Evolutionary conservation across 768 basidiomycete genomes (phyloP), one percentile per base, ranked within the genome.

Genomic region (Leccinum boreale): DNA sequence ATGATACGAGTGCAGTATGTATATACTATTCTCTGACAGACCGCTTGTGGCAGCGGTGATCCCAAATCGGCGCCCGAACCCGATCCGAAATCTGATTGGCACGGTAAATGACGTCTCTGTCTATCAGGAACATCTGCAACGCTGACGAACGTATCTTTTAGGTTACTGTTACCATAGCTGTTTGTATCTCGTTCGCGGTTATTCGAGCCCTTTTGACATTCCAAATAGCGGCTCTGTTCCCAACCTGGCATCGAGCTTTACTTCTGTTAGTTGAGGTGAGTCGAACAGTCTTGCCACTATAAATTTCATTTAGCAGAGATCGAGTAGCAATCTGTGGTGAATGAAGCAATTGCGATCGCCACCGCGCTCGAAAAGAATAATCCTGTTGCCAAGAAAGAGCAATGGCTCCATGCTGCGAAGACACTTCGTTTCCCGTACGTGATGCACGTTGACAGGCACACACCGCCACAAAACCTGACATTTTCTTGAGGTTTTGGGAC

Each of bases 131-230:
- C 3, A 28, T 36, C 12, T 15, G 2, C 14, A 7, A 31, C 21
- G 31, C 47, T 67, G 54, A 67, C 31, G 23, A 53, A 47, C 9
- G 3, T 10, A 3, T 46, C 3, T 21, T 24, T 55, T 31, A 66
- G 65, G 65, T 2, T 64, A 67, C 46, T 66, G 65, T 50, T 61
- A 61, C 31, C 65, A 66, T 39, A 46, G n/a, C 21, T 56, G 65
- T 66, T 17, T 12, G 65, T 56, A 10, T 7, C 19, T 24, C 2
- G 11, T 5, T n/a, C 15, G 3, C 1, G 0, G 0, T 4, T 4
- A 19, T 49, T 24, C 1, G n/a, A 52, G 3, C 4, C 5, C 10
- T 8, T 8, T 28, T 67, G 46, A 67, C 28, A 48, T 31, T 26
- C 12, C 14, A n/a, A 45, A 52, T 24, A 66, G 65, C 65, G 46